Percentiles rank a stretch among this genome's conserved stretches.
phyloP scores from a whole-genome alignment of 2,329 filamentous ascomycete genomes.

The Coleophoma eucalyptorum region DNA sequence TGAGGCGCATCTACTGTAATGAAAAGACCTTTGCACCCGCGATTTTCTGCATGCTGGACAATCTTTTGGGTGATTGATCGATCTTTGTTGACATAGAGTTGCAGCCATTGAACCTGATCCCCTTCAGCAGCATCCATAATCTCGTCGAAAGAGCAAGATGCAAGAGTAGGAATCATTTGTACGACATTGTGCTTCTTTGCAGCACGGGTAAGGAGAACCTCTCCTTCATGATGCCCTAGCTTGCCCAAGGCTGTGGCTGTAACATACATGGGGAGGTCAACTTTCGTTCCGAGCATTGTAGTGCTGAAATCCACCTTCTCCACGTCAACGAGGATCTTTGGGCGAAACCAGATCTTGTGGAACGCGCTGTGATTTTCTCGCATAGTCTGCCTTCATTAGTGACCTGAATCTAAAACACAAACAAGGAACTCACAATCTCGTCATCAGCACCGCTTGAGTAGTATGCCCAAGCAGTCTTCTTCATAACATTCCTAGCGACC shows the following conservation, averaged over 20 bases:
- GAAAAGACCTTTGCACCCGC: conserved; percentile 93
- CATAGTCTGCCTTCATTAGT: conserved; percentile 60
- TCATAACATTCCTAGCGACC: conserved; percentile 87
- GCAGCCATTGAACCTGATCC: conserved; percentile 91
- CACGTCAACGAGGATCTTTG: conserved; percentile 83
- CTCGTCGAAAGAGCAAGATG: conserved; percentile 96
- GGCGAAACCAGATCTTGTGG: conserved; percentile 97
- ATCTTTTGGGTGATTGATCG: conserved; percentile 86
- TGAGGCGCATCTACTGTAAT: conserved; percentile 98
- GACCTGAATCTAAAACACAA: neutral
- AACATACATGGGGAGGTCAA: conserved; percentile 88
- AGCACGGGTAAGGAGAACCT: conserved; percentile 84
- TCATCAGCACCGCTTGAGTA: conserved; percentile 93
- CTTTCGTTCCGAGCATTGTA: conserved; percentile 88
- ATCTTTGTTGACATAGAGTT: conserved; percentile 94
- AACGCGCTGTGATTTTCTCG: conserved; percentile 94
- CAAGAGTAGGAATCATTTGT: conserved; percentile 98
- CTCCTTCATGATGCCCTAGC: conserved; percentile 88
- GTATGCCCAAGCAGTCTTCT: conserved; percentile 95
- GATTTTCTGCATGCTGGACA: conserved; percentile 83
- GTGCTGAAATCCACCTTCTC: conserved; percentile 82
- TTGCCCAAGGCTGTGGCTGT: conserved; percentile 95
- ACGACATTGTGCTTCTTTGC: conserved; percentile 84
- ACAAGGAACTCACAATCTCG: conserved; percentile 62
- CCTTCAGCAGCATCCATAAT: conserved; percentile 80